These are phyloP conservation scores for Euphrasia arctica DNA, from an alignment of 305 asterid species.

Conservation along the genomic window DNA sequence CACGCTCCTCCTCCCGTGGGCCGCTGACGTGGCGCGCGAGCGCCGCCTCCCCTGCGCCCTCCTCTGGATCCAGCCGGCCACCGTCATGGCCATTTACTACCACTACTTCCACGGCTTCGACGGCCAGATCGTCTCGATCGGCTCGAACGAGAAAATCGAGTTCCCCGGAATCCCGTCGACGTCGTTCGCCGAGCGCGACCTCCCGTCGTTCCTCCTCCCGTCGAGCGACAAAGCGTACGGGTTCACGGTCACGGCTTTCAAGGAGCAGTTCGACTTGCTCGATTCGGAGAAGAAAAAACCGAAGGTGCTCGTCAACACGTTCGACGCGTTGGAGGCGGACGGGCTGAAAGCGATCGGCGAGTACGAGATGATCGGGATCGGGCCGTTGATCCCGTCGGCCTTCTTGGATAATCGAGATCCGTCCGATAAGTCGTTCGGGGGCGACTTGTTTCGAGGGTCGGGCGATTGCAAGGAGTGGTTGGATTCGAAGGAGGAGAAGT, in stretches of 20 bases:
- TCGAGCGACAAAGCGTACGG: constrained; percentile 4
- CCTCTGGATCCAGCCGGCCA: constrained; percentile 57
- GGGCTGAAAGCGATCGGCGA: constrained; percentile 31
- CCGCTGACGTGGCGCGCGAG: constrained; percentile 34
- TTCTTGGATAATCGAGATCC: no score
- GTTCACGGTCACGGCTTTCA: constrained; percentile 27
- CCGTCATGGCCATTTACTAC: constrained; percentile 39
- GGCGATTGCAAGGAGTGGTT: constrained; percentile 40
- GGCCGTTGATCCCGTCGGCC: constrained; percentile 31
- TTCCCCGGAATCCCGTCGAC: constrained; percentile 34
- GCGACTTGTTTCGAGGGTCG: constrained; percentile 35
- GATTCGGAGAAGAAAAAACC: constrained; percentile 30
- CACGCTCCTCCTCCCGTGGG: constrained; percentile 42
- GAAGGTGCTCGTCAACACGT: constrained; percentile 37
- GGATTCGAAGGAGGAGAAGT: constrained; percentile 29
- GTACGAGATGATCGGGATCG: constrained; percentile 38
- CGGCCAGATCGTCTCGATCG: constrained; percentile 27
- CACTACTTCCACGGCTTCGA: constrained; percentile 45
- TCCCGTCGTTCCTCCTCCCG: constrained; percentile 44
- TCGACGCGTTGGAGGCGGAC: constrained; percentile 27
- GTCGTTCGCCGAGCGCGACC: constrained; percentile 29
- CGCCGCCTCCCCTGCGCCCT: constrained; percentile 36
- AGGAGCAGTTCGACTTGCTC: constrained; percentile 39
- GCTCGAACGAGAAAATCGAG: constrained; percentile 22
- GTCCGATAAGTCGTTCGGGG: constrained; percentile 6